Base-by-base conservation (phyloP, 495 filamentous ascomycete species). In the Tuber brumale region DNA sequence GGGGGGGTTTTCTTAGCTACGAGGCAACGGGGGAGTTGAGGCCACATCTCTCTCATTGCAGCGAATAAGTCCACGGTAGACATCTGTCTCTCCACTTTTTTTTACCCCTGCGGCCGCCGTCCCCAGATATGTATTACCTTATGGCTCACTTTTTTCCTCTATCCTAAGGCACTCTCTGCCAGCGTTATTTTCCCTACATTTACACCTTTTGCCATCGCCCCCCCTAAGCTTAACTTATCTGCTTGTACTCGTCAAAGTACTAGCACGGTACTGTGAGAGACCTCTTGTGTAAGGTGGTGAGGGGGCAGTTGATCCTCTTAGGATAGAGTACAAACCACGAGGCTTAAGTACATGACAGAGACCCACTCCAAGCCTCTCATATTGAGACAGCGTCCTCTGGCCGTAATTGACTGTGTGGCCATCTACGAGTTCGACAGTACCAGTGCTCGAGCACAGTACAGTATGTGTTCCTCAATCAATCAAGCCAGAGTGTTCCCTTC, bases 31-130 rank as follows among this genome's bases (percentile, higher is more conserved):
- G 57, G 27, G 77, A 80, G 76, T 80, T 79, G 78, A 80, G 78
- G 78, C 78, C 78, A 80, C 78, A 80, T 80, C 78, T 80, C 78
- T 76, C 78, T 76, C 76, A 57, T 69, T 72, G 45, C 70, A 70
- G 45, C 5, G 27, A 66, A 31, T 27, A 27, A 51, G 46, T 23
- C 45, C 7, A 45, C 16, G 44, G 16, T 46, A 21, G 16, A 3
- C 37, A 39, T 57, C 51, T 12, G 16, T 18, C 51, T n/a, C 23
- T 57, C 48, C n/a, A 27, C 51, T 23, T 19, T 6, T 31, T 9
- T 1, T 16, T 31, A 35, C 57, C 57, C 57, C 57, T 66, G 57
- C 57, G 57, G 57, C 57, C 3, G 14, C 27, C 4, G 8, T 57
- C 48, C 48, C 48, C 48, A 57, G 48, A 57, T 0, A 57, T 23